Percentiles rank a stretch among this genome's conserved stretches.
These are phyloP conservation scores for Penicillium sp. DNA, from an alignment of 2,329 filamentous ascomycete species.

Conservation along the genomic window DNA sequence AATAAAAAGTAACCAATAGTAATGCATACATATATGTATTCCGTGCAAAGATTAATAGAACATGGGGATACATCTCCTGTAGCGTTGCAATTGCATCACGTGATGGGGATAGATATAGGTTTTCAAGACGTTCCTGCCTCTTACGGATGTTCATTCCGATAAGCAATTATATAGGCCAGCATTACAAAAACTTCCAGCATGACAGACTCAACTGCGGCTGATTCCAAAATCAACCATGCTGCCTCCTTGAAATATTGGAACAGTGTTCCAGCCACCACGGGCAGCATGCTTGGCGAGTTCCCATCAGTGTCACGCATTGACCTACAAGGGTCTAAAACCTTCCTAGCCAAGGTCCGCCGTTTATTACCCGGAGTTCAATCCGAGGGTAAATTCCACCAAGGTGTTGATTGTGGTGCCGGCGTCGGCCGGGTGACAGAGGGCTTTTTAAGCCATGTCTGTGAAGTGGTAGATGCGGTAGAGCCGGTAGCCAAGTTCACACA, in stretches of 20 bases:
- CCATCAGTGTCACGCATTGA: slow-evolving; percentile 66
- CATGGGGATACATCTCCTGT: background rate
- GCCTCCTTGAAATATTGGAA: slow-evolving; percentile 43
- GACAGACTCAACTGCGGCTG: background rate
- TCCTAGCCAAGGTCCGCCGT: slow-evolving; percentile 63
- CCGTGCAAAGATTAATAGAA: too few relatives aligned
- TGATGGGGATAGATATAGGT: background rate
- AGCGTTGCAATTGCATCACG: background rate
- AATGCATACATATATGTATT: too few relatives aligned
- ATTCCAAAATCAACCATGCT: slow-evolving; percentile 34
- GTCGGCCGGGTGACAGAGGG: slow-evolving; percentile 82
- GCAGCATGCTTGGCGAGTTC: slow-evolving; percentile 64
- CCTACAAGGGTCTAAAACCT: slow-evolving; percentile 66
- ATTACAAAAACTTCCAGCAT: background rate
- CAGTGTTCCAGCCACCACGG: slow-evolving; percentile 36
- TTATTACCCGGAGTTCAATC: slow-evolving; percentile 19
- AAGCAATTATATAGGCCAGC: background rate
- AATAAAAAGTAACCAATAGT: background rate
- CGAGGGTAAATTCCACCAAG: slow-evolving; percentile 29
- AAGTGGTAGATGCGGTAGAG: slow-evolving; percentile 77
- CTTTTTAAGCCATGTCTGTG: slow-evolving; percentile 68
- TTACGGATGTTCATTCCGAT: background rate
- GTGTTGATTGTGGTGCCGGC: slow-evolving; percentile 62
- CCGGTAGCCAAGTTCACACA: slow-evolving; percentile 78
- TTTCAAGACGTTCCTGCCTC: background rate